Evolutionary conservation across 495 filamentous ascomycete genomes (phyloP).

Genomic region (Lophiostoma macrostomum): DNA sequence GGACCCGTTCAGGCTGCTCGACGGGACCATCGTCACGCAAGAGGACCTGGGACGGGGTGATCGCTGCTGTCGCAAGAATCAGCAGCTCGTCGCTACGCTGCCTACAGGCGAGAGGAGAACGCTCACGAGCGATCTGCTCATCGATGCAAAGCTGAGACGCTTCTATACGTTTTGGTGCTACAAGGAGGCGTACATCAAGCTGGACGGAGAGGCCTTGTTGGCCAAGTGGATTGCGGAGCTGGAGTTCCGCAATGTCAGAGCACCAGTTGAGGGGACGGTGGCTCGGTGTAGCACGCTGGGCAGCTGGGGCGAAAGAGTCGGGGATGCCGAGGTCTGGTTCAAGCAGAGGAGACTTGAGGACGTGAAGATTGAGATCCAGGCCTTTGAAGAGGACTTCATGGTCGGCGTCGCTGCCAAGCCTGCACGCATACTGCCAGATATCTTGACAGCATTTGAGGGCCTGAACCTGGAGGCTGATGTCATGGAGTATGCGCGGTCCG

Average conservation of each 20-base stretch:
- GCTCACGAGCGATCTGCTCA: conserved; percentile 41
- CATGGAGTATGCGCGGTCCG: conserved; percentile 12
- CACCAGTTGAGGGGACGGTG: conserved; percentile 47
- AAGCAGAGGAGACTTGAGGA: conserved; percentile 49
- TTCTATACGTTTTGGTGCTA: conserved; percentile 90
- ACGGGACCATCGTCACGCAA: conserved; percentile 35
- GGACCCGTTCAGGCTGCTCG: conserved; percentile 35
- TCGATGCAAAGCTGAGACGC: conserved; percentile 61
- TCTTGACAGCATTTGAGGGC: conserved; percentile 18
- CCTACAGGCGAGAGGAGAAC: conserved; percentile 32
- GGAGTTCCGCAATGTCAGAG: conserved; percentile 63
- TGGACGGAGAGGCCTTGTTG: conserved; percentile 84
- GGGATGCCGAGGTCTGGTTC: conserved; percentile 52
- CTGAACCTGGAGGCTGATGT: conserved; percentile 28
- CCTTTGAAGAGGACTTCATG: conserved; percentile 61
- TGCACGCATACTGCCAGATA: conserved; percentile 31
- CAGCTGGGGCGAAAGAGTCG: conserved; percentile 52
- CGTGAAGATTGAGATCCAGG: conserved; percentile 59
- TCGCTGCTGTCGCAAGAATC: conserved; percentile 35
- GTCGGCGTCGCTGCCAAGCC: conserved; percentile 54
- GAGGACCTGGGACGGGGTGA: conserved; percentile 38
- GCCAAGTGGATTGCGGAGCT: conserved; percentile 72
- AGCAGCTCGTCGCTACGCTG: conserved; percentile 34
- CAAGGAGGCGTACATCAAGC: conserved; percentile 90
- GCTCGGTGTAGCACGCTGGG: conserved; percentile 37